These are phyloP conservation scores for Solanum tacnaense DNA, from an alignment of 257 asterid genomes.

Conservation along the genomic window DNA sequence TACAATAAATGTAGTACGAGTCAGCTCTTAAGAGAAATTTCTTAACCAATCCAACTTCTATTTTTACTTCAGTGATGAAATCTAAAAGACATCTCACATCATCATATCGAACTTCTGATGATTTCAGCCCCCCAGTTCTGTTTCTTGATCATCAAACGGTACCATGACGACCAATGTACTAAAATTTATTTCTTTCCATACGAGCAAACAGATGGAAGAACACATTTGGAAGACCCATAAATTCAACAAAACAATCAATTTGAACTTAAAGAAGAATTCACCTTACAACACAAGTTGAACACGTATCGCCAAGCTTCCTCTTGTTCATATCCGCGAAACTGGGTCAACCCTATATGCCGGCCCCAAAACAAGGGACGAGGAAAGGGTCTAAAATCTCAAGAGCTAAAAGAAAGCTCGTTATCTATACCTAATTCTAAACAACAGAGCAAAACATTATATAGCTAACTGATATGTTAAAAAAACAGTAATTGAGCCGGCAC, in stretches of 20 bases:
- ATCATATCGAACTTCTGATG: neutral
- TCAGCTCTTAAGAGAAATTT: neutral
- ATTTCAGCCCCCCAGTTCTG: neutral
- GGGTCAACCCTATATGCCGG: neutral
- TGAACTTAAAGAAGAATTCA: neutral
- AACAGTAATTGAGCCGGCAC: neutral
- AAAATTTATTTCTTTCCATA: neutral
- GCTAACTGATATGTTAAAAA: neutral
- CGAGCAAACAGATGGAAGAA: neutral
- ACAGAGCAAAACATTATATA: neutral
- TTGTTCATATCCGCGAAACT: neutral
- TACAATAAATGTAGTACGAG: no score
- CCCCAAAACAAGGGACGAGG: neutral
- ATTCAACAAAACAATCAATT: neutral
- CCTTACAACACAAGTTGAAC: neutral
- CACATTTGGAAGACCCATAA: neutral
- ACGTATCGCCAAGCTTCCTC: neutral
- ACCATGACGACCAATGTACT: neutral
- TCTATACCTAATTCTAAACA: neutral
- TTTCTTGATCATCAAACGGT: neutral
- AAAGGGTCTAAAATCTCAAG: neutral
- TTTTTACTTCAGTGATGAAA: neutral
- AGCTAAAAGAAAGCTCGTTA: neutral
- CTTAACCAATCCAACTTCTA: neutral
- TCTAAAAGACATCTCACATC: neutral